These are phyloP conservation scores for Boletus rubroflammeus DNA, from an alignment of 768 basidiomycete species.

Conservation along the genomic window DNA sequence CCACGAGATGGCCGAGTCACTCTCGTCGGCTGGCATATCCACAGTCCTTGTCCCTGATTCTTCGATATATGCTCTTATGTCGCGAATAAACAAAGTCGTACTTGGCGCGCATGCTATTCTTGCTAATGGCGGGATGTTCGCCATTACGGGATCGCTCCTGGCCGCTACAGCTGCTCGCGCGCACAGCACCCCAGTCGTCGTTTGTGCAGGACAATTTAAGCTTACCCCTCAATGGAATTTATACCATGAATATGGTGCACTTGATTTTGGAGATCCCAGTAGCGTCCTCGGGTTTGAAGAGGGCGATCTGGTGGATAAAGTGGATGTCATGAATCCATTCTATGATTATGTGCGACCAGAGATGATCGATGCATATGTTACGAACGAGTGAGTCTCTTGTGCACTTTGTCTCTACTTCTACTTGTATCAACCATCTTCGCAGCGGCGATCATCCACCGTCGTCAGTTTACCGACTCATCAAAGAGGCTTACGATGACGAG, in stretches of 20 bases:
- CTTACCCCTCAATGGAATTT: constrained; percentile 88
- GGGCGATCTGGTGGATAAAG: constrained; percentile 75
- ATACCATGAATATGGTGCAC: constrained; percentile 80
- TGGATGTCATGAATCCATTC: constrained; percentile 93
- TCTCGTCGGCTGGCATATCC: constrained; percentile 77
- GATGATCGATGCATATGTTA: constrained; percentile 89
- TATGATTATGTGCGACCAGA: constrained; percentile 95
- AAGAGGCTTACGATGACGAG: constrained; percentile 94
- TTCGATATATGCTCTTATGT: constrained; percentile 93
- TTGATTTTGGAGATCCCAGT: constrained; percentile 73
- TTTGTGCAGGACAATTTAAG: constrained; percentile 96
- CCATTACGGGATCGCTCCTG: constrained; percentile 78
- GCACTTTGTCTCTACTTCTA: neutral
- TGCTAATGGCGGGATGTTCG: constrained; percentile 95
- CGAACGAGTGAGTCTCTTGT: constrained; percentile 79
- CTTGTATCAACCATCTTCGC: constrained; percentile 8
- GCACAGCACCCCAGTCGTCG: constrained; percentile 89
- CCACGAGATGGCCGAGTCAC: constrained; percentile 75
- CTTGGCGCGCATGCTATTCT: constrained; percentile 94
- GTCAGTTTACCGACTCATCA: constrained; percentile 86
- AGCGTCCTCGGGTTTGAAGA: constrained; percentile 72
- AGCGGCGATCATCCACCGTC: constrained; percentile 97
- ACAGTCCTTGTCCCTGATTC: constrained; percentile 98
- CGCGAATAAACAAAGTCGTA: constrained; percentile 94
- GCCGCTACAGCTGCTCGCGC: constrained; percentile 84